phyloP scores from a whole-genome alignment of 1,284 basidiomycete genomes.

The Sporisorium graminicola region DNA sequence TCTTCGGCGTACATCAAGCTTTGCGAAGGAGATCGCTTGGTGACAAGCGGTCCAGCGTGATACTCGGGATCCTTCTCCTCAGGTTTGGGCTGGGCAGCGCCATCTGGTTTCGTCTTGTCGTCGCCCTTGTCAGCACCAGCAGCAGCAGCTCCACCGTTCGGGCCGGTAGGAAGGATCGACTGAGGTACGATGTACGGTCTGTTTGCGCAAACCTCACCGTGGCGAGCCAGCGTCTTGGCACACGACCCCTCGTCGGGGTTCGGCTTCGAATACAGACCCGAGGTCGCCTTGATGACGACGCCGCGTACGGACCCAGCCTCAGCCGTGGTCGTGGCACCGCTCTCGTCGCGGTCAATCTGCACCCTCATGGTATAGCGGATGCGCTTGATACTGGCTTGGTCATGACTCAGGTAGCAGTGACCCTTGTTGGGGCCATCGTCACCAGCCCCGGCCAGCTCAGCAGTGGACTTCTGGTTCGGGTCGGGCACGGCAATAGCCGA shows the following conservation, averaged over 20 bases:
- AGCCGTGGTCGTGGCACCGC: conserved; percentile 13
- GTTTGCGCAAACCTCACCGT: conserved; percentile 36
- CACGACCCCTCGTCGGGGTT: conserved; percentile 34
- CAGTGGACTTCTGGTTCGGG: neutral
- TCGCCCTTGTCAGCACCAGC: neutral
- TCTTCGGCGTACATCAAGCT: neutral
- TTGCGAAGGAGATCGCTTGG: conserved; percentile 18
- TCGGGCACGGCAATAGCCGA: conserved; percentile 13
- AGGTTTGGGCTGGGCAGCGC: neutral
- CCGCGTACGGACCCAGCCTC: conserved; percentile 5
- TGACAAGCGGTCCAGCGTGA: conserved; percentile 11
- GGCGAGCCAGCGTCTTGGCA: conserved; percentile 38
- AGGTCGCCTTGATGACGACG: conserved; percentile 33
- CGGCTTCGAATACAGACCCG: conserved; percentile 28
- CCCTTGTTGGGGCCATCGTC: conserved; percentile 13
- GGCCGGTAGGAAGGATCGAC: conserved; percentile 8
- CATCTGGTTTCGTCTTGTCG: too few relatives aligned
- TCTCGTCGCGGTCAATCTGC: conserved; percentile 33
- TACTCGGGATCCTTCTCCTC: neutral
- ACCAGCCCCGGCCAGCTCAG: neutral
- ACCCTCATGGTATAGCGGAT: conserved; percentile 39
- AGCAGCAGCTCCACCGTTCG: neutral
- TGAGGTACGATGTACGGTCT: conserved; percentile 41
- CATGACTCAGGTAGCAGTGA: conserved; percentile 31
- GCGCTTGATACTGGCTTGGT: conserved; percentile 22